These are phyloP conservation scores for Elsinoe batatas DNA, from an alignment of 2,329 filamentous ascomycete species.

Conservation along the genomic window DNA sequence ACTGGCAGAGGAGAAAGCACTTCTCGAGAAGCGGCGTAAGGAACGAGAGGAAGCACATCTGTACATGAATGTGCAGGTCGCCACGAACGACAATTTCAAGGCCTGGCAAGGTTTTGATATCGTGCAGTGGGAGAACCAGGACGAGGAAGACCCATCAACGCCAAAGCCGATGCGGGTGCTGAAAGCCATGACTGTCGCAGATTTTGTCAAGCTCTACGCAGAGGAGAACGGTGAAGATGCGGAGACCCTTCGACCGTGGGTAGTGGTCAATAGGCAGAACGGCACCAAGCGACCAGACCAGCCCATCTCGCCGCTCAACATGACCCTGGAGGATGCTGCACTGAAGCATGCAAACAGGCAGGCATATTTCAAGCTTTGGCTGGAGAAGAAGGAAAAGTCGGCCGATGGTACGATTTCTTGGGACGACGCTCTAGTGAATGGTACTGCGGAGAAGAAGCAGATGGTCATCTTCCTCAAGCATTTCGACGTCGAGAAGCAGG, in stretches of 20 bases:
- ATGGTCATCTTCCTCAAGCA: slow-evolving; percentile 88
- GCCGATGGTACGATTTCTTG: slow-evolving; percentile 64
- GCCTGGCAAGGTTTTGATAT: slow-evolving; percentile 78
- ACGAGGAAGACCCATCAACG: slow-evolving; percentile 57
- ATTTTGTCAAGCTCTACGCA: slow-evolving; percentile 63
- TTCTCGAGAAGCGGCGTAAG: slow-evolving; percentile 66
- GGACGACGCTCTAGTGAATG: slow-evolving; percentile 46
- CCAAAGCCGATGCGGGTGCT: slow-evolving; percentile 65
- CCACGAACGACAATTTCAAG: slow-evolving; percentile 72
- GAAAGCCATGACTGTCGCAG: slow-evolving; percentile 62
- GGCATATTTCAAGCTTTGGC: slow-evolving; percentile 67
- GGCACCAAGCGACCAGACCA: slow-evolving; percentile 89
- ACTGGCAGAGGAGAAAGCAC: slow-evolving; percentile 71
- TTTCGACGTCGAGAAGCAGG: slow-evolving; percentile 72
- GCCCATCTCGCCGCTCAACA: slow-evolving; percentile 65
- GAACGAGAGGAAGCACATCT: slow-evolving; percentile 92
- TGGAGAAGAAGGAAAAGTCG: slow-evolving; percentile 63
- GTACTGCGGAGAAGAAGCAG: slow-evolving; percentile 34
- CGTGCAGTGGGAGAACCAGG: slow-evolving; percentile 51
- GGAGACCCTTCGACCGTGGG: slow-evolving; percentile 72
- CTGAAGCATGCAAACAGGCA: slow-evolving; percentile 60
- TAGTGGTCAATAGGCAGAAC: slow-evolving; percentile 97
- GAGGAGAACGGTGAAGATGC: slow-evolving; percentile 58
- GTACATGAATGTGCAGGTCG: slow-evolving; percentile 74
- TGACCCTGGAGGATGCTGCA: slow-evolving; percentile 57